Evolutionary conservation across 1,284 basidiomycete species (phyloP).

Genomic region (Austroboletus novae-zelandiae): DNA sequence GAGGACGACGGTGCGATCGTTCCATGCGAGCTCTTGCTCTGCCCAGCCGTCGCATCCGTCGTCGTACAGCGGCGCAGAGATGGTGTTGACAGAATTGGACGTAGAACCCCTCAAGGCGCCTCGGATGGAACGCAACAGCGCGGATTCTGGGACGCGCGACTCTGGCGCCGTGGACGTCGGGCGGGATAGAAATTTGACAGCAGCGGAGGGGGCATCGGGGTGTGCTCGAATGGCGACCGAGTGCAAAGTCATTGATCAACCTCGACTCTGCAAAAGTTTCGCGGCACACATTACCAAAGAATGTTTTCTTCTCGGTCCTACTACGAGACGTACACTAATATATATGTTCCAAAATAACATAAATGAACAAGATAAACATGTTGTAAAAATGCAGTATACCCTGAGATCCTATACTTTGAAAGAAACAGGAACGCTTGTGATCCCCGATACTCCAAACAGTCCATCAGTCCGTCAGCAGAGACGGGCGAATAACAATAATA

Average conservation of each 20-base stretch:
- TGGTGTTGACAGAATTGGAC: slow-evolving; percentile 36
- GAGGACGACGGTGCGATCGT: slow-evolving; percentile 62
- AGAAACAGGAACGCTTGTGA: slow-evolving; percentile 24
- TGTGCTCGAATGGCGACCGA: slow-evolving; percentile 36
- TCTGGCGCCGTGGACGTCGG: slow-evolving; percentile 7
- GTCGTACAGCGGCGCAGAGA: slow-evolving; percentile 40
- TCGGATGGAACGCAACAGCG: slow-evolving; percentile 51
- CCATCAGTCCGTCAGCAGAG: slow-evolving; percentile 26
- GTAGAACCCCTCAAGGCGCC: slow-evolving; percentile 50
- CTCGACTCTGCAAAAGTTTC: too few relatives aligned
- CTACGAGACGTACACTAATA: slow-evolving; percentile 30
- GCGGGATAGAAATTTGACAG: slow-evolving; percentile 25
- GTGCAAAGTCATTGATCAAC: too few relatives aligned
- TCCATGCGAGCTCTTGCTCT: slow-evolving; percentile 69
- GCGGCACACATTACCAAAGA: too few relatives aligned
- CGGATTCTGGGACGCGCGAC: slow-evolving; percentile 33
- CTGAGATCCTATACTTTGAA: slow-evolving; percentile 32
- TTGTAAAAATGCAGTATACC: slow-evolving; percentile 34
- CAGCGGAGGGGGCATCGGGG: slow-evolving; percentile 33
- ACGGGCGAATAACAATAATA: slow-evolving; percentile 30
- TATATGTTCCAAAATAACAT: slow-evolving; percentile 38
- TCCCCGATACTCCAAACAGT: slow-evolving; percentile 35
- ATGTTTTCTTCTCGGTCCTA: slow-evolving; percentile 4
- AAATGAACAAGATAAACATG: slow-evolving; percentile 40
- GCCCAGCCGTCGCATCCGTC: slow-evolving; percentile 34